phyloP scores from a whole-genome alignment of 164 flowering plant species.

The Stephania cephalantha region DNA sequence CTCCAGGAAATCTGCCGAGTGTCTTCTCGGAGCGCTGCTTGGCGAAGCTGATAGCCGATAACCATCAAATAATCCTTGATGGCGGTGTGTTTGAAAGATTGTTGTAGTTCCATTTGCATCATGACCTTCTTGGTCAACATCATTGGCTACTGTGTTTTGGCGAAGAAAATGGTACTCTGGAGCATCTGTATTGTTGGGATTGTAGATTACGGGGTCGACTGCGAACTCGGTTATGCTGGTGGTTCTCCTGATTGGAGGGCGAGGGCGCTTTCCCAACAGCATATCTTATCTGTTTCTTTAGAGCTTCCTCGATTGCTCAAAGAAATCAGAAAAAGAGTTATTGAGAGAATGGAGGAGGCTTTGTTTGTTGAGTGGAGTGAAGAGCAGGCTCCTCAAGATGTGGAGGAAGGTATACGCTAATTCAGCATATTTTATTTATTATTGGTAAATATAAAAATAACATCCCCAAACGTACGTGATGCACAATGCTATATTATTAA shows the following conservation, averaged over 20 bases:
- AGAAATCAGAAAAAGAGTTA: no score
- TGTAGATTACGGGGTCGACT: conserved; percentile 28
- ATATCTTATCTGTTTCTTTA: conserved; percentile 16
- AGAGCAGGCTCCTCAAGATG: no score
- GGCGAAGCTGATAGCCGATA: conserved; percentile 27
- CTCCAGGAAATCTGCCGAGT: conserved; percentile 33
- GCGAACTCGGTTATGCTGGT: conserved; percentile 62
- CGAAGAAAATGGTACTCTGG: conserved; percentile 14
- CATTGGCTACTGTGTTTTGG: neutral
- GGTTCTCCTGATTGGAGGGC: conserved; percentile 54
- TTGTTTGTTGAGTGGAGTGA: no score
- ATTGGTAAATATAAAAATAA: no score
- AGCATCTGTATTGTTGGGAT: conserved; percentile 5
- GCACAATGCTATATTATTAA: no score
- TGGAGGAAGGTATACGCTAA: no score
- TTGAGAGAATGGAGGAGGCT: no score
- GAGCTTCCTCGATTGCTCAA: neutral
- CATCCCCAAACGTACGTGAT: no score
- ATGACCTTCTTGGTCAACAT: neutral
- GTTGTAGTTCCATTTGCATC: neutral
- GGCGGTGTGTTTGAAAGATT: neutral
- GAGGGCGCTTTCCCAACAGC: conserved; percentile 63
- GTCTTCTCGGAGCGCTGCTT: conserved; percentile 22
- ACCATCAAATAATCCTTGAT: conserved; percentile 20
- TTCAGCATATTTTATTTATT: no score